Conservation (phyloP, 176 grass and related monocot species). For the Triticum urartu region DNA sequence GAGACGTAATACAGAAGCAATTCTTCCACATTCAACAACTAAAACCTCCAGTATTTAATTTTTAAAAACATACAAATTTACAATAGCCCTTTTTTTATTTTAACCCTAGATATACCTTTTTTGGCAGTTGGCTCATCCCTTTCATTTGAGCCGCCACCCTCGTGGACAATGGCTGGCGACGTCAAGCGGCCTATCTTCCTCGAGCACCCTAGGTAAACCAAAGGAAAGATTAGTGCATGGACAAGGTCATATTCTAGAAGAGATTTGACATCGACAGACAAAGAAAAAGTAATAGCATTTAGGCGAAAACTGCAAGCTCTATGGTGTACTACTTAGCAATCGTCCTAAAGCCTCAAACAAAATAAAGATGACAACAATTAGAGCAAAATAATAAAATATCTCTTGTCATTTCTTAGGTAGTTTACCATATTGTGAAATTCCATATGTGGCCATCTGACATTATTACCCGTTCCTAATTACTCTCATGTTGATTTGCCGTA, state of each 20-base stretch:
- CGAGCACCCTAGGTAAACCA: background rate
- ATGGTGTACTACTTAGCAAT: background rate
- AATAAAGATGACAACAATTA: background rate
- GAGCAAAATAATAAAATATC: background rate
- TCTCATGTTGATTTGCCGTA: background rate
- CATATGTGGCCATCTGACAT: background rate
- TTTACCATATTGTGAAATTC: background rate
- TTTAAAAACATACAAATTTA: too few relatives aligned
- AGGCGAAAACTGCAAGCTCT: background rate
- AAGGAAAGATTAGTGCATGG: background rate
- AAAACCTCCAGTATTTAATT: too few relatives aligned
- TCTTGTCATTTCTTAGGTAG: background rate
- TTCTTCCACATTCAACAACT: background rate
- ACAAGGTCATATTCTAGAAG: background rate
- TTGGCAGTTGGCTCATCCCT: background rate
- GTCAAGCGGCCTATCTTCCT: constrained; percentile 38
- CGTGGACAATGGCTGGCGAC: background rate
- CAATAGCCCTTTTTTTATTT: background rate
- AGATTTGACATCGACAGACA: background rate
- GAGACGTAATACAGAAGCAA: background rate
- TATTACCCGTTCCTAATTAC: background rate
- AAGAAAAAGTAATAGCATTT: background rate
- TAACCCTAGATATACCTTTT: constrained; percentile 20
- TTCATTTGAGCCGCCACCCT: background rate
- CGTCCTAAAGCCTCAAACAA: background rate